phyloP scores from a whole-genome alignment of 73 alveolate species.

The Tetrahymena malaccensis region DNA sequence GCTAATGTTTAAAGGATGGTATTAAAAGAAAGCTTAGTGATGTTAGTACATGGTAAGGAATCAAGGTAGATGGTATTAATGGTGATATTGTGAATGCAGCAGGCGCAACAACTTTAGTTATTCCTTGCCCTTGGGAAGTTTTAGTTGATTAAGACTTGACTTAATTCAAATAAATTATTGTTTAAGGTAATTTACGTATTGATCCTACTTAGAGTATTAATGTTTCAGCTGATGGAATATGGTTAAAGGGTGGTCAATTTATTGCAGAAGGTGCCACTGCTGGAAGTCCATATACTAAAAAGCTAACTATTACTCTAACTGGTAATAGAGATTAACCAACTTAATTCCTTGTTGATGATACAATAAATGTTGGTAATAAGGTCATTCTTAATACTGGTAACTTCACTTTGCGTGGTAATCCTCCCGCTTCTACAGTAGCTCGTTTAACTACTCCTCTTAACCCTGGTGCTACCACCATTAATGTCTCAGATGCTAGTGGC shows the following conservation, averaged over 20 bases:
- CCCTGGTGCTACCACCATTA: conserved; percentile 11
- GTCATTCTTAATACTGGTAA: conserved; percentile 19
- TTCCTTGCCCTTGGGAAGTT: neutral
- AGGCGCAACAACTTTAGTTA: neutral
- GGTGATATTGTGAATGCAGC: neutral
- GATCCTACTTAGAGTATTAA: neutral
- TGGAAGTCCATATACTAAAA: neutral
- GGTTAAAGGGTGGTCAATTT: conserved; percentile 15
- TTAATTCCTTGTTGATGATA: conserved; percentile 9
- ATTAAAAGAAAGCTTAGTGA: neutral
- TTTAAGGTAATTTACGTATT: conserved; percentile 16
- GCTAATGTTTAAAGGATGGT: neutral
- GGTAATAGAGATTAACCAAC: neutral
- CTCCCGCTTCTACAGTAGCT: conserved; percentile 12
- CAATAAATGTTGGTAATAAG: conserved; percentile 24
- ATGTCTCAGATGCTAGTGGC: conserved; percentile 12
- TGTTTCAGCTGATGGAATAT: conserved; percentile 4
- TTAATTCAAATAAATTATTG: neutral
- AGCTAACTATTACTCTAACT: neutral
- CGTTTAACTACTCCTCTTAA: conserved; percentile 7
- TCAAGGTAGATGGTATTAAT: neutral
- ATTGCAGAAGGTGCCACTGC: conserved; percentile 30
- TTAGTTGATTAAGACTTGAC: neutral
- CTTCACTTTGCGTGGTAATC: conserved; percentile 6
- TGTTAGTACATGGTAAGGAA: conserved; percentile 7